Evolutionary conservation across 2,329 filamentous ascomycete species (phyloP), one percentile per base, ranked within the genome.

Genomic region (Corinectria fuckeliana): DNA sequence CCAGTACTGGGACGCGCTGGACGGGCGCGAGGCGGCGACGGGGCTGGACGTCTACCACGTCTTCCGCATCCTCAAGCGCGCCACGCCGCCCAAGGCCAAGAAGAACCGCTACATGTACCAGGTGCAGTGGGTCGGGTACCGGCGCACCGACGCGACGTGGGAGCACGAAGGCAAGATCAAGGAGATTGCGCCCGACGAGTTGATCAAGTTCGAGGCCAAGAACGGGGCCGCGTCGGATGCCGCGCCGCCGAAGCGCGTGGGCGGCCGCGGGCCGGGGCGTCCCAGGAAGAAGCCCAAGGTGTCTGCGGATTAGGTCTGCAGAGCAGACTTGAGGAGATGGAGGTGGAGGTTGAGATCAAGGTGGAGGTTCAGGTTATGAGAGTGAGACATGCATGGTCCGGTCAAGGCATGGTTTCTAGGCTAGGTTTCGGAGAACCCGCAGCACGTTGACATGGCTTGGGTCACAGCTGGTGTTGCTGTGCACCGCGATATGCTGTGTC

Each of bases 51-150:
- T 67, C 13, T 71, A 66, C 47, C 69, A 71, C 52, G 69, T 70
- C 23, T 71, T 71, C 55, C 66, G 58, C 34, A 63, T 71, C 13
- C 61, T 71, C 23, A 69, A 70, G 63, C 66, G 65, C 16, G 62
- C 58, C 7, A 36, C 30, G 10, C 61, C 51, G 3, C 54, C 60
- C 30, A 66, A 59, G 56, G 39, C 54, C 23, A 67, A 67, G 53
- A 58, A 57, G 23, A 28, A 53, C 9, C 54, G 61, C 38, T 63
- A 56, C 48, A 67, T 64, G 61, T 69, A 69, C 30, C 52, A 70
- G 50, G 67, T 71, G 1, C 69, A 71, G 50, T 71, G 69, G 69
- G 67, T 70, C 23, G 69, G 69, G 1, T 71, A 71, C 52, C 62
- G 65, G 20, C 63, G 48, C 21, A 44, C 44, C 18, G 66, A 70